These are phyloP conservation scores for Colletotrichum eleusines DNA, from an alignment of 2,329 filamentous ascomycete species.

Conservation along the genomic window DNA sequence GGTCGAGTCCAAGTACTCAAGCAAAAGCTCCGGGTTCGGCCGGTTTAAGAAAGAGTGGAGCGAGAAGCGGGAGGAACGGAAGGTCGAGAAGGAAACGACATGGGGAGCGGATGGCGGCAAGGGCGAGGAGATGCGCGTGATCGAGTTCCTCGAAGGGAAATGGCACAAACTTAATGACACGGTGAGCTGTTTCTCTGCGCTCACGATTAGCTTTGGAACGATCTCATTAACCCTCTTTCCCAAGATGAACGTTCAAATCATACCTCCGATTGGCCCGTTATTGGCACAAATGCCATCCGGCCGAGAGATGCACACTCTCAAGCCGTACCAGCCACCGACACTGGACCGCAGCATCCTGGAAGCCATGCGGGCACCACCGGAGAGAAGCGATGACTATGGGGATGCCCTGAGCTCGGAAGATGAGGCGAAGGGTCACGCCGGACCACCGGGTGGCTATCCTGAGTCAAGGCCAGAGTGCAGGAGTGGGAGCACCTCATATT, in stretches of 20 bases:
- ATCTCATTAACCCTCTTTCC: background rate
- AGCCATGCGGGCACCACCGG: conserved; percentile 67
- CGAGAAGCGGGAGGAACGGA: conserved; percentile 83
- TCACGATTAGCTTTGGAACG: background rate
- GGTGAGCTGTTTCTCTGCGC: conserved; percentile 61
- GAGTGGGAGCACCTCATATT: conserved; percentile 56
- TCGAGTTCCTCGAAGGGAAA: conserved; percentile 88
- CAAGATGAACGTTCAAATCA: conserved; percentile 82
- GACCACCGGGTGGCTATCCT: conserved; percentile 64
- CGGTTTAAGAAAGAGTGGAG: conserved; percentile 79
- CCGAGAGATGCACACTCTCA: conserved; percentile 83
- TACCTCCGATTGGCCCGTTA: conserved; percentile 79
- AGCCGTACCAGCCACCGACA: conserved; percentile 73
- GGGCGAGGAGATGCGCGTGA: conserved; percentile 84
- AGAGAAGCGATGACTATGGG: conserved; percentile 52
- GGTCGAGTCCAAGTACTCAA: conserved; percentile 64
- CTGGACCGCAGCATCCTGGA: conserved; percentile 76
- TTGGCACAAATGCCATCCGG: conserved; percentile 87
- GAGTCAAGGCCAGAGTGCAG: conserved; percentile 58
- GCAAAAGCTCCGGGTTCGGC: conserved; percentile 68
- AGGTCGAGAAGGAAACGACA: conserved; percentile 76
- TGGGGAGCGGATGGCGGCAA: conserved; percentile 90
- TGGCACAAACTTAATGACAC: conserved; percentile 96
- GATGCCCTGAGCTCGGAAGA: conserved; percentile 56
- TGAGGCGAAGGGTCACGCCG: conserved; percentile 48